Base-by-base conservation (phyloP, 108 stramenopile species). In the Fistulifera pelliculosa region DNA sequence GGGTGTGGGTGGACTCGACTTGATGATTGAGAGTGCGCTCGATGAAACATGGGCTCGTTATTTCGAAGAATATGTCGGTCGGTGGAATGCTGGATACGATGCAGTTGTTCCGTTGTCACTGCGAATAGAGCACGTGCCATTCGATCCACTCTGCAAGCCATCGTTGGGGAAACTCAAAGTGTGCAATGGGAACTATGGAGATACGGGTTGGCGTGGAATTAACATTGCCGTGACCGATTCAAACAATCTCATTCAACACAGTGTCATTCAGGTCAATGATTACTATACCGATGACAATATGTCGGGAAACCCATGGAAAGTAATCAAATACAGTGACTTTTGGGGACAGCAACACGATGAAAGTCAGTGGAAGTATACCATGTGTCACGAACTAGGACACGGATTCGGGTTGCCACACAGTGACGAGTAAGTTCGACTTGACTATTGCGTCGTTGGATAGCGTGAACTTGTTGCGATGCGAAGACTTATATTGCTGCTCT, bases 111-210 rank as follows among this genome's bases (percentile, higher is more conserved):
- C 44, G 3, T 11, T 45, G 11, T 19, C 44, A 8, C 31, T 35
- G 8, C 31, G 8, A 35, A 45, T 45, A 3, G 31, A 35, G 6
- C 31, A 8, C 31, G 31, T 35, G 8, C 6, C 3, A 35, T 58
- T 62, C 10, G 42, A 27, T 0, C 22, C 15, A 23, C 70, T 68
- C 10, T 90, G 89, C 51, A 27, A 44, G 47, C 21, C 73, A 52
- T 68, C 62, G 1, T 49, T 26, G 1, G 71, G 74, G 0, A 69
- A 67, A 40, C 13, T 76, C 24, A 91, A 87, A 61, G 85, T 87
- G 0, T 91, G 90, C 76, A 85, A 87, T 58, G 85, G 76, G 0
- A 63, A 92, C 52, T 92, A 92, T 62, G 90, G 86, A 7, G 77
- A 80, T 21, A 86, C 81, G 7, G 56, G 65, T 41, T 92, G 90